Percentiles rank a stretch among this genome's conserved stretches.
These are phyloP conservation scores for Henningerozyma blattae DNA, from an alignment of 805 yeast species.

Conservation along the genomic window DNA sequence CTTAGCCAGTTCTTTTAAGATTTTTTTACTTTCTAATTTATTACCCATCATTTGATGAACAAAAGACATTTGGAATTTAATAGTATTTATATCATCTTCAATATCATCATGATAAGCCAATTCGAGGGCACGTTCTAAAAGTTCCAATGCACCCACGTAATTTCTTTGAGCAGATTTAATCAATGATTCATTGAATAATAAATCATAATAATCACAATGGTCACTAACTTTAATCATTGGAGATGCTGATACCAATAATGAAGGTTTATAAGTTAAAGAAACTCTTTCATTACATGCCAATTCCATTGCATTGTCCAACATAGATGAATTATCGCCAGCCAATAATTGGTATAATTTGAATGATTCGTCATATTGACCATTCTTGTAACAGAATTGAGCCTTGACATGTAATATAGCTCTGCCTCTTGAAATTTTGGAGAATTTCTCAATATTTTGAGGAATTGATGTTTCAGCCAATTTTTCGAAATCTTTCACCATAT, in stretches of 20 bases:
- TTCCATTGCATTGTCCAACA: slow-evolving; percentile 35
- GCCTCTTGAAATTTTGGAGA: slow-evolving; percentile 9
- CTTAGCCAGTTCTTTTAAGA: slow-evolving; percentile 26
- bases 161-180: slow-evolving; percentile 36
- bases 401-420: slow-evolving; percentile 37
- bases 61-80: slow-evolving; percentile 47
- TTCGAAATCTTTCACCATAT: slow-evolving; percentile 24
- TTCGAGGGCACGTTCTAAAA: slow-evolving; percentile 34
- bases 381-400: slow-evolving; percentile 41
- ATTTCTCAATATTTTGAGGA: slow-evolving; percentile 1
- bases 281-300: slow-evolving; percentile 61
- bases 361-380: slow-evolving; percentile 40
- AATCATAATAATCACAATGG: slow-evolving; percentile 38
- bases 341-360: slow-evolving; percentile 39
- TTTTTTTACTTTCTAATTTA: slow-evolving; percentile 23
- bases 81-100: slow-evolving; percentile 45
- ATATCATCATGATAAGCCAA: slow-evolving; percentile 30
- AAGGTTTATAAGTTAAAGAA: slow-evolving; percentile 37
- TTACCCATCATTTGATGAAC: slow-evolving; percentile 34
- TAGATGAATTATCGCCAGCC: slow-evolving; percentile 25
- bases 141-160: slow-evolving; percentile 27
- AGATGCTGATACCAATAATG: neutral
- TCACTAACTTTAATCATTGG: neutral
- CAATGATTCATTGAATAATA: slow-evolving; percentile 52
- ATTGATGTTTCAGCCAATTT: slow-evolving; percentile 3